Base-by-base conservation (phyloP, 164 flowering plant genomes). In the Santalum album region DNA sequence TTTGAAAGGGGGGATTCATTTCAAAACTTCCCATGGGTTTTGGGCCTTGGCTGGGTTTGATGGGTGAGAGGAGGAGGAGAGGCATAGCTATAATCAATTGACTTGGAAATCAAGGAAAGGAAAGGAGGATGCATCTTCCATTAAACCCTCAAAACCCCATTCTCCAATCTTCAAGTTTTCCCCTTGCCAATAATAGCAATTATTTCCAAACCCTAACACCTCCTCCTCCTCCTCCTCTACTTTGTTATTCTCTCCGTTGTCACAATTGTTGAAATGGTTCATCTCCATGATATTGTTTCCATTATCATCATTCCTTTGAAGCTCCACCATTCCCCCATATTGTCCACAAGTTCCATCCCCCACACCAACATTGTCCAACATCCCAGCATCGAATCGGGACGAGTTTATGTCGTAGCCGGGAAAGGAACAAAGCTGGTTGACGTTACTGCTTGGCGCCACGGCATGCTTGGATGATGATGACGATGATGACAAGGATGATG, bases 71-170 rank as follows among this genome's bases (percentile, higher is more conserved):
- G 9, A 3, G 9, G 34, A 29, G 34, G 4, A 4, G 34, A 9
- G 9, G 34, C 34, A 29, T 29, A 3, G 9, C 34, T 29, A 29
- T 20, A 40, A 21, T 59, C 57, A 67, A 58, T 64, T 55, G 54
- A 59, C 57, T 64, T 74, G 73, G 64, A 67, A 75, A 75, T 72
- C 79, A 68, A 70, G 71, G 43, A 70, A 75, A 63, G 74, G 75
- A 55, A 68, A 71, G 55, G 75, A 71, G 25, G 76, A 61, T n/a
- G 73, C 66, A 57, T 71, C 71, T 32, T 67, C 74, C 66, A 78
- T 66, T 53, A 78, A 66, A 58, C 74, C 74, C 50, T 78, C 83
- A 39, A 70, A 71, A 57, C 73, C 79, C 74, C 74, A 72, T 56
- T 70, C 73, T 65, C 77, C 82, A 49, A 65, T 59, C 36, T 58